A percentile compares a stretch with the other conserved stretches of the same genome.
These are phyloP conservation scores for Malassezia vespertilionis DNA, from an alignment of 1,284 basidiomycete genomes.

Conservation along the genomic window DNA sequence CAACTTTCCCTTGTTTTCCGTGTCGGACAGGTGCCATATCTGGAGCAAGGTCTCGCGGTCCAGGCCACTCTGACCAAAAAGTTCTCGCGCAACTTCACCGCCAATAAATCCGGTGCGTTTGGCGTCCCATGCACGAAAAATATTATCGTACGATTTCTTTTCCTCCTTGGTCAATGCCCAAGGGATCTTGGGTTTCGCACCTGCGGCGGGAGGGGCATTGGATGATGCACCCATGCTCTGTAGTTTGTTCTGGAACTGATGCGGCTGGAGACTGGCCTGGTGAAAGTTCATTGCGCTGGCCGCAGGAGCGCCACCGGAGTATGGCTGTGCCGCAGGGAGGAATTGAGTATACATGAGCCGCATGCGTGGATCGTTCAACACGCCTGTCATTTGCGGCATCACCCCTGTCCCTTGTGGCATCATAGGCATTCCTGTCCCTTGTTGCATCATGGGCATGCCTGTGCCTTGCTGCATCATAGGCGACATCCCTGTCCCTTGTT, in stretches of 20 bases:
- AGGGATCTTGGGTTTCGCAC: slow-evolving; percentile 58
- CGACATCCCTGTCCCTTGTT: slow-evolving; percentile 14
- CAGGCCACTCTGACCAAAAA: slow-evolving; percentile 87
- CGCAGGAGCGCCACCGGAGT: slow-evolving; percentile 37
- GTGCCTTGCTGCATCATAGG: slow-evolving; percentile 17
- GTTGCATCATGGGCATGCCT: slow-evolving; percentile 27
- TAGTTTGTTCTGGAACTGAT: slow-evolving; percentile 40
- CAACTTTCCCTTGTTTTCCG: slow-evolving; percentile 44
- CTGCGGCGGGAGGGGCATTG: slow-evolving; percentile 51
- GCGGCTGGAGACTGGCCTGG: slow-evolving; percentile 40
- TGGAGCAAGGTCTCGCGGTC: slow-evolving; percentile 79
- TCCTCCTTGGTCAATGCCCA: slow-evolving; percentile 83
- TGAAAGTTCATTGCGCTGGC: slow-evolving; percentile 44
- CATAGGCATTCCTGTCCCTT: slow-evolving; percentile 30
- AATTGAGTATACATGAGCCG: slow-evolving; percentile 46
- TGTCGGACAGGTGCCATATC: slow-evolving; percentile 60
- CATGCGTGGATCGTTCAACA: slow-evolving; percentile 41
- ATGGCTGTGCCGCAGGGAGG: slow-evolving; percentile 43
- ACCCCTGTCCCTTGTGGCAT: slow-evolving; percentile 23
- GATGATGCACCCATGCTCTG: slow-evolving; percentile 53
- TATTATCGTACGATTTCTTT: slow-evolving; percentile 92
- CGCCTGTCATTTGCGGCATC: slow-evolving; percentile 46
- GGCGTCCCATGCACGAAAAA: slow-evolving; percentile 91
- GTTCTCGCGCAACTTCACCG: slow-evolving; percentile 74
- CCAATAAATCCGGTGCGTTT: slow-evolving; percentile 73